Base-by-base conservation (phyloP, 331 rosid species). In the Malus hybrid region DNA sequence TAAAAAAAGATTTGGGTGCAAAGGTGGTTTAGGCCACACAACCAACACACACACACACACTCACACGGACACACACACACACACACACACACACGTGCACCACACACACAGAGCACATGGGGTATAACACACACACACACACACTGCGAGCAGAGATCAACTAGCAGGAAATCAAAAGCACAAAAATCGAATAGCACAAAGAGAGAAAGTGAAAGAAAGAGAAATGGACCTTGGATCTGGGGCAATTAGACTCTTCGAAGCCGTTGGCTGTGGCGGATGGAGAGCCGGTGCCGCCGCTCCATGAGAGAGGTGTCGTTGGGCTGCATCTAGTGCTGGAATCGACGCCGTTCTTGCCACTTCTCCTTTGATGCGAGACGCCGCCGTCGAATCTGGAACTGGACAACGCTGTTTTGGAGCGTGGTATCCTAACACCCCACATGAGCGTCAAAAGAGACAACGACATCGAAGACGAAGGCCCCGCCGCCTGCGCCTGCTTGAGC, bases 301-400 rank as follows among this genome's bases (percentile, higher is more conserved):
- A 90, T 0, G 95, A 90, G 39, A 93, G 97, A 0, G 98, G 98
- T 2, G 98, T 90, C 32, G 97, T 87, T 0, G 98, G 98, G 59
- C 97, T 90, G 76, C 88, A 86, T 87, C 98, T 86, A 19, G 63
- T 57, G 70, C 91, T 81, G 2, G 90, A 87, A 61, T 87, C 88
- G 44, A 76, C 78, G 27, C 78, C 83, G 65, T 69, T 65, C 19
- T 79, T 78, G 16, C 74, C 66, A 14, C 62, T 83, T 67, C 34
- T 71, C 4, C 68, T 80, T 80, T 65, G 76, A 39, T 33, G 39
- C 42, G 65, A 83, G 66, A 73, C 82, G 29, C 81, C 82, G 33
- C 83, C 82, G 79, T 87, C 90, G 73, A 90, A 85, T 64, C 90
- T 85, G 27, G 80, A 76, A n/a, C 82, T 34, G 13, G 76, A 42